Evolutionary conservation across 371 early-diverging fungal species (phyloP), one percentile per base, ranked within the genome.

Genomic region (Mortierella sp.): DNA sequence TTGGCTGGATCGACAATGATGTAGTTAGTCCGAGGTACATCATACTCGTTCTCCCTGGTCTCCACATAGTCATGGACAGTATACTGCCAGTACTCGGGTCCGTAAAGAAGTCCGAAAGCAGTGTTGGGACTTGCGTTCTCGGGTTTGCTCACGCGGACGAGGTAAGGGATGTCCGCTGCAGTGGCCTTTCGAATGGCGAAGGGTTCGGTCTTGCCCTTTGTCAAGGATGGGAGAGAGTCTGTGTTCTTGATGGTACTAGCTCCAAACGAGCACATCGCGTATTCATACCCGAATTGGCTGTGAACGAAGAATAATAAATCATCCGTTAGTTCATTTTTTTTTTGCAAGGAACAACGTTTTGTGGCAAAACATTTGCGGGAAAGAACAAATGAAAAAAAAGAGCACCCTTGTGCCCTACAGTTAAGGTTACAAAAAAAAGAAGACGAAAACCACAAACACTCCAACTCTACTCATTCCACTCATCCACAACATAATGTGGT

Each of bases 241-340:
- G 78, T 31, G 55, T 77, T 65, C 11, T 78, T 74, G n/a, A 83
- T 73, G 70, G 75, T 73, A 57, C 71, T 44, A 6, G 74, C 24
- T 34, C 34, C 48, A 52, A 47, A 73, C 9, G 70, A 47, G 24
- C 72, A 16, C 71, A 84, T 34, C 28, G 76, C 79, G 52, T 88
- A 88, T 68, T 84, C 84, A 65, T 83, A 83, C 24, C 80, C 87
- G 31, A 80, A 83, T 74, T 80, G 77, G 50, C 76, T 77, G 24
- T 24, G 16, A 28, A 52, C 38, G 14, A 28, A 48, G n/a, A 8
- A 13, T 19, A 50, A 63, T 38, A 38, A 9, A 65, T 19, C 42
- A 2, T 31, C 9, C 34, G 31, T n/a, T n/a, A n/a, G n/a, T n/a
- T n/a, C n/a, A n/a, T n/a, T n/a, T n/a, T n/a, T n/a, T n/a, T n/a